Evolutionary conservation across 2,329 filamentous ascomycete genomes (phyloP), one percentile per base, ranked within the genome.

Genomic region (Epichloe coenophiala): DNA sequence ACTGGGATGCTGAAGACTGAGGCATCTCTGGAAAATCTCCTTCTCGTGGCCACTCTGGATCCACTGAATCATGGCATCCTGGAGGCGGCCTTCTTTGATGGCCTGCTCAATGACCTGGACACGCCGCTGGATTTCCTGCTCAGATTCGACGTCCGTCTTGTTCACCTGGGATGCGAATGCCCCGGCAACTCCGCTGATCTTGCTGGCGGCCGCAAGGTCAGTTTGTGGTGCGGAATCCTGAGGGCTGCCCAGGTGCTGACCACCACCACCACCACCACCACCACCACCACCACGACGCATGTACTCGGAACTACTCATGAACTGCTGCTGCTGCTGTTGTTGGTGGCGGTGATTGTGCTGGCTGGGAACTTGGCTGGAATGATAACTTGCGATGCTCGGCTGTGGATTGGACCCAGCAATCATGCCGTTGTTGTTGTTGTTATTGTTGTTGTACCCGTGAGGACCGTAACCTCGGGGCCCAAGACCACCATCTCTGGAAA

Each of bases 51-150:
- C 75, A 56, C 75, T 76, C 64, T 86, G 81, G 51, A 85, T 75
- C 81, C 81, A 85, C 53, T 77, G 76, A 51, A 84, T 74, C 61
- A 83, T 74, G 41, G 78, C 82, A 49, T 78, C 75, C 59, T 85
- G 81, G 51, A 76, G 75, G 37, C 77, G 75, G 21, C 77, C 78
- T 33, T 76, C 72, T 37, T 75, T 71, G 67, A 93, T 80, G 42
- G 81, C 68, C 46, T 71, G 66, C 47, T 81, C 79, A 52, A 91
- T 81, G 23, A 73, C 68, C 17, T 77, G 72, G 21, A 84, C 73
- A 48, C 73, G 67, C 47, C 72, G 68, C 40, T 75, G 68, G 48
- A 80, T 68, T 59, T 88, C 82, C 42, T 69, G 41, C 41, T 53
- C 52, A 3, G 61, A 60, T 45, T 67, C 66, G 4, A 61, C 57